Base-by-base conservation (phyloP, 2,329 filamentous ascomycete genomes). In the Aotearoamyces nothofagi region DNA sequence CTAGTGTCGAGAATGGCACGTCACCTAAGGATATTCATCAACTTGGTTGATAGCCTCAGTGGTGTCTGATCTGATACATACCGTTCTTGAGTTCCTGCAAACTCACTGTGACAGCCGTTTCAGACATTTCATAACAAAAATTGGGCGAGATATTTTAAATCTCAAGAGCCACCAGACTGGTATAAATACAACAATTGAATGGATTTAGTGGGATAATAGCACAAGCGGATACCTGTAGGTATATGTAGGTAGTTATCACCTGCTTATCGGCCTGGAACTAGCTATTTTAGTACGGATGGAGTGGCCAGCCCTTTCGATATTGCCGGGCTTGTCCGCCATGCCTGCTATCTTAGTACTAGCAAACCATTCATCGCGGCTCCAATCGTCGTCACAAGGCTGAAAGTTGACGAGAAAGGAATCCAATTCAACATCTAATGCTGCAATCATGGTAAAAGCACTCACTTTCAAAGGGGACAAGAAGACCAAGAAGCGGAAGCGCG, bases 401-500 rank as follows among this genome's bases (percentile, higher is more conserved):
- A n/a, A n/a, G n/a, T n/a, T n/a, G n/a, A n/a, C n/a, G n/a, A n/a
- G n/a, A n/a, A n/a, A n/a, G n/a, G n/a, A n/a, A n/a, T n/a, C n/a
- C n/a, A n/a, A n/a, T n/a, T n/a, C n/a, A n/a, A n/a, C n/a, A n/a
- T 14, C 12, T 27, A 32, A 35, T 24, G 11, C 16, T 9, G 31
- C 23, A 27, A 56, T 39, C 36, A 90, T 90, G 80, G 77, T 92
- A 43, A 94, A 92, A 53, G 76, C 87, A 26, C 69, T 98, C 33
- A 65, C 73, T 27, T 98, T 98, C 66, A 98, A 98, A 58, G 90
- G 90, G 62, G 90, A 98, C 58, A 94, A 92, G 56, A 90, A 90
- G 58, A 59, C 70, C 34, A 93, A 90, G 56, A 94, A 94, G 63
- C 70, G 83, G 52, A 94, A 93, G 66, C 73, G 80, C 42, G 61